Evolutionary conservation across 805 yeast genomes (phyloP).

Genomic region (Scheffersomyces ergatensis): DNA sequence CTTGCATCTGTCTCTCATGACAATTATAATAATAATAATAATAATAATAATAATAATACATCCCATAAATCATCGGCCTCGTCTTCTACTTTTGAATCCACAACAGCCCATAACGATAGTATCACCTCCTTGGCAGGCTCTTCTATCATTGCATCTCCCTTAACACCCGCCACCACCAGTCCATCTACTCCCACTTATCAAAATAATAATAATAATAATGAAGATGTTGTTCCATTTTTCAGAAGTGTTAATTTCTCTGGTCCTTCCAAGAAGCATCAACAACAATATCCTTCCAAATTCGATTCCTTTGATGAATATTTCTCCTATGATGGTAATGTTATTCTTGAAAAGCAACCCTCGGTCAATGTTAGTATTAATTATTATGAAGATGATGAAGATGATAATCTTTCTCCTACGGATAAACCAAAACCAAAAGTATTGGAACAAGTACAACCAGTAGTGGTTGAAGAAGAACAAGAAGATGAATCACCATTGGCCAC

Average conservation of each 20-base stretch:
- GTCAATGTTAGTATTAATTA: background rate
- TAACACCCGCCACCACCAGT: background rate
- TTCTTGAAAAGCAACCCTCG: slow-evolving; percentile 9
- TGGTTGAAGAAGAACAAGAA: background rate
- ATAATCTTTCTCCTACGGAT: slow-evolving; percentile 7
- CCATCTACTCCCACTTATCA: background rate
- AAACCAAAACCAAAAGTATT: slow-evolving; percentile 5
- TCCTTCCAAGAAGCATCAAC: slow-evolving; percentile 19
- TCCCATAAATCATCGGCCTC: background rate
- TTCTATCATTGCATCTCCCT: background rate
- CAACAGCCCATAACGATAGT: background rate
- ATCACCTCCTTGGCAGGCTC: background rate
- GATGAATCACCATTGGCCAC: background rate
- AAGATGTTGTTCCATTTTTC: slow-evolving; percentile 30
- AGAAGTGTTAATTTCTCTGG: slow-evolving; percentile 30
- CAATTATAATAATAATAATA: background rate
- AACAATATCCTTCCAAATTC: background rate
- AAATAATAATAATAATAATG: background rate
- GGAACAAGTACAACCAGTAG: too few relatives aligned
- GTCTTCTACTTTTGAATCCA: background rate
- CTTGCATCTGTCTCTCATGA: slow-evolving; percentile 1
- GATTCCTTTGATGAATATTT: slow-evolving; percentile 34
- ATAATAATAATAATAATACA: background rate
- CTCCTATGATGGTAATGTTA: slow-evolving; percentile 23
- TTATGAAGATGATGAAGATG: slow-evolving; percentile 5